Conservation (phyloP, 352 stramenopile species). For the Pythium diclinum region DNA sequence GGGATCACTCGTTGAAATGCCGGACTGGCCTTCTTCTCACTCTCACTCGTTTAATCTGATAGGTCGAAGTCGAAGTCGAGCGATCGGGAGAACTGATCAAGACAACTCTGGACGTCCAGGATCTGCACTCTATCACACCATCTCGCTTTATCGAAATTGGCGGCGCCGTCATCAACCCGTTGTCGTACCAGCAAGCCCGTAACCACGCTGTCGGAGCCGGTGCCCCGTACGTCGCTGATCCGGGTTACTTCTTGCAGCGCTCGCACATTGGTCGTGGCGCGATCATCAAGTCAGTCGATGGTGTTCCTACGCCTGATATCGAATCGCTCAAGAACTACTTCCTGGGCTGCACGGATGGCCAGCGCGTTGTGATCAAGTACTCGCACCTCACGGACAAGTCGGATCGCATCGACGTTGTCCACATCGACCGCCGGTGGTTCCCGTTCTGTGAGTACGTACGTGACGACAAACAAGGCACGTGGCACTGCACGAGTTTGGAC, state of each 20-base stretch:
- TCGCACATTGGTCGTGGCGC: constrained; percentile 78
- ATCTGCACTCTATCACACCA: constrained; percentile 84
- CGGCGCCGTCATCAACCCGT: constrained; percentile 82
- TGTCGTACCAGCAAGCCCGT: constrained; percentile 89
- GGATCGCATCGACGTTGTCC: constrained; percentile 81
- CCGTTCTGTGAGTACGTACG: constrained; percentile 80
- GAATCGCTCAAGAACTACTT: constrained; percentile 82
- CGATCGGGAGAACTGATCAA: constrained; percentile 69
- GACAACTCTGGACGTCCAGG: constrained; percentile 66
- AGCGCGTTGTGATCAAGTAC: constrained; percentile 85
- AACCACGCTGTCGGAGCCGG: constrained; percentile 75
- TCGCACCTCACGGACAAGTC: constrained; percentile 71
- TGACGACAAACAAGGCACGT: constrained; percentile 74
- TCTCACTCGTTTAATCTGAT: background rate
- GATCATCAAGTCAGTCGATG: constrained; percentile 88
- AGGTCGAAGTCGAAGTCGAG: constrained; percentile 82
- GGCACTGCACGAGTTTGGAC: constrained; percentile 72
- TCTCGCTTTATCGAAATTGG: constrained; percentile 86
- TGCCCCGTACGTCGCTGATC: constrained; percentile 78
- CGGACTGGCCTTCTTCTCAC: background rate
- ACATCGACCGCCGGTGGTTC: constrained; percentile 92
- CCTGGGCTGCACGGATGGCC: constrained; percentile 65
- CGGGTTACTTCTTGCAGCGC: constrained; percentile 89
- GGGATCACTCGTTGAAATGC: constrained; percentile 15
- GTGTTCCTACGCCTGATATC: constrained; percentile 79